phyloP scores from a whole-genome alignment of 2,329 filamentous ascomycete genomes.

The Erysiphe neolycopersici region DNA sequence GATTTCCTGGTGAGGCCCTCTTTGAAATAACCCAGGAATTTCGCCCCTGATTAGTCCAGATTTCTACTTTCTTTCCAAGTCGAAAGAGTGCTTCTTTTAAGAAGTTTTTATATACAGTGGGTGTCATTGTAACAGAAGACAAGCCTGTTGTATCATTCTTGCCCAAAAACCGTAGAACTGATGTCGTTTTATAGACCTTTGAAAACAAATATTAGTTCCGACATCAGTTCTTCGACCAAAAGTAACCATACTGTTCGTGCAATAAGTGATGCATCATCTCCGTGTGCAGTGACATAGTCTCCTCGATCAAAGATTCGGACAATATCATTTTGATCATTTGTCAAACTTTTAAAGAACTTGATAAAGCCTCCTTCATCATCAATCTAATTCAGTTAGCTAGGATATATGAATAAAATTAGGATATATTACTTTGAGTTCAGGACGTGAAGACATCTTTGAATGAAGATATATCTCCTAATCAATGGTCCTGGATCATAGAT shows the following conservation, averaged over 20 bases:
- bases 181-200: conserved; percentile 89
- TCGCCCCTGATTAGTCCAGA: conserved; percentile 54
- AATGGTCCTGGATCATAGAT: no score
- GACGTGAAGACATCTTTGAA: conserved; percentile 35
- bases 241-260: conserved; percentile 34
- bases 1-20: conserved; percentile 79
- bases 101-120: conserved; percentile 88
- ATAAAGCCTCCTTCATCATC: conserved; percentile 97
- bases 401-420: neutral
- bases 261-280: conserved; percentile 60
- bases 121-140: conserved; percentile 80
- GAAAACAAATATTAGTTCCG: neutral
- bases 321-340: conserved; percentile 41
- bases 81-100: conserved; percentile 82
- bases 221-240: neutral
- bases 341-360: conserved; percentile 76
- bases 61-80: conserved; percentile 71
- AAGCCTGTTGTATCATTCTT: conserved; percentile 61
- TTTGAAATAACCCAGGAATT: conserved; percentile 86
- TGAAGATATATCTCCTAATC: no score
- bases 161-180: conserved; percentile 74
- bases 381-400: conserved; percentile 26
- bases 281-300: conserved; percentile 91
- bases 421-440: conserved; percentile 36
- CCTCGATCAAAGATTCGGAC: conserved; percentile 81